Conservation (phyloP, 495 filamentous ascomycete species). For the Pyronema omphalodes region DNA sequence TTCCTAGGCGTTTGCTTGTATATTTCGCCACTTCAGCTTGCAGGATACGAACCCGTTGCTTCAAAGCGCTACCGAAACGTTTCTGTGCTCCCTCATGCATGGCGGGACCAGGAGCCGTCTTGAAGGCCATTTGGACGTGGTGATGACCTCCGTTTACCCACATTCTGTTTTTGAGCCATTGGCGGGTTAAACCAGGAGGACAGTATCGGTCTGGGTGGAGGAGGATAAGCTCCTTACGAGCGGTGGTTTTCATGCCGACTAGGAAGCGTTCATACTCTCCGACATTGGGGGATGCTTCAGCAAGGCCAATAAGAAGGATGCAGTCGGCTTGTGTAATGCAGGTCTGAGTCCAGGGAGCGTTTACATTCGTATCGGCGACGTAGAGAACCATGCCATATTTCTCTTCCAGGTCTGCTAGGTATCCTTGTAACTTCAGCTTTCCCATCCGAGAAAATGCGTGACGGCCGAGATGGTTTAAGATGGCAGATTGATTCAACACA, state of each 20-base stretch:
- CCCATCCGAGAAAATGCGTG: conserved; percentile 97
- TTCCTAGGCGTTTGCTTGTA: conserved; percentile 66
- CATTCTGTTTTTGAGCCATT: conserved; percentile 80
- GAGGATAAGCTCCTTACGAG: conserved; percentile 84
- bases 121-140: conserved; percentile 91
- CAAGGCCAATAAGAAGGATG: conserved; percentile 78
- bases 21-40: conserved; percentile 98
- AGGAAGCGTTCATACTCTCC: conserved; percentile 94
- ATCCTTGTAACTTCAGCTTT: conserved; percentile 87
- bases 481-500: conserved; percentile 79
- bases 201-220: conserved; percentile 84
- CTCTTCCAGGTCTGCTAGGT: conserved; percentile 90
- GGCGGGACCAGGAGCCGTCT: conserved; percentile 55
- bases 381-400: conserved; percentile 92
- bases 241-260: conserved; percentile 91
- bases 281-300: conserved; percentile 73
- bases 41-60: conserved; percentile 80
- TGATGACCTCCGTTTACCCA: conserved; percentile 99
- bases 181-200: conserved; percentile 58
- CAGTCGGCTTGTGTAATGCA: conserved; percentile 94
- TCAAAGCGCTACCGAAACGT: conserved; percentile 67
- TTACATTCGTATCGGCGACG: conserved; percentile 92
- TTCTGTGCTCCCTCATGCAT: conserved; percentile 38
- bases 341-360: conserved; percentile 93
- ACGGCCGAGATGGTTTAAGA: conserved; percentile 80